These are phyloP conservation scores for Castanea mollissima DNA, from an alignment of 306 rosid genomes.

Conservation along the genomic window DNA sequence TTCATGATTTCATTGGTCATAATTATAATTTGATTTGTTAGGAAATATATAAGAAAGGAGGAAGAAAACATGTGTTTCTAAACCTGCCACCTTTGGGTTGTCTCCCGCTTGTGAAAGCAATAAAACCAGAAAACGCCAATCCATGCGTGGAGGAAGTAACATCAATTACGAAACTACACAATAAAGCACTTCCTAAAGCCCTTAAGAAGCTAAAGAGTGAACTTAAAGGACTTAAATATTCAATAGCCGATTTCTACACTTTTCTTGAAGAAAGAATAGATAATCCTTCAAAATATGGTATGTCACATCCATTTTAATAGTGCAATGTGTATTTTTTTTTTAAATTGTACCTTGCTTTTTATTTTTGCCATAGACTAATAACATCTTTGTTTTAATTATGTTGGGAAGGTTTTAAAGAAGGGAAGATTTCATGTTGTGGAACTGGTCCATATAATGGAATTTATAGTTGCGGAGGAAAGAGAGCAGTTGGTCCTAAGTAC, in stretches of 20 bases:
- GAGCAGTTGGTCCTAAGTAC: conserved; percentile 19
- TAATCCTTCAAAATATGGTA: background rate
- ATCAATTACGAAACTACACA: conserved; percentile 28
- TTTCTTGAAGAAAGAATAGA: background rate
- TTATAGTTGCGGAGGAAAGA: conserved; percentile 44
- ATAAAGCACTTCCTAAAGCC: conserved; percentile 11
- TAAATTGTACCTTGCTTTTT: too few relatives aligned
- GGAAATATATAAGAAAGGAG: background rate
- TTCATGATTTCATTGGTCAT: too few relatives aligned
- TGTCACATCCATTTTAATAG: background rate
- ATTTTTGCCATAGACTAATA: too few relatives aligned
- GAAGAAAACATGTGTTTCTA: background rate
- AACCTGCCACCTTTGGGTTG: conserved; percentile 26
- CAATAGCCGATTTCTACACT: background rate
- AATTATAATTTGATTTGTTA: background rate
- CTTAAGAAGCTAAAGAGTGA: conserved; percentile 9
- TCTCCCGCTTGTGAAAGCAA: conserved; percentile 8
- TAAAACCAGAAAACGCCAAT: conserved; percentile 3
- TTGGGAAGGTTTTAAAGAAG: conserved; percentile 40
- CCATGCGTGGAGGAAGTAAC: conserved; percentile 19
- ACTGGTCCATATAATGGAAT: conserved; percentile 42
- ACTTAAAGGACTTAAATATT: background rate
- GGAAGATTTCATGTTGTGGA: conserved; percentile 47
- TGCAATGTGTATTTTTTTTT: too few relatives aligned
- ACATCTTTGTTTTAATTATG: background rate